Base-by-base conservation (phyloP, 148 eudicot species). In the Rhododendron vialii region DNA sequence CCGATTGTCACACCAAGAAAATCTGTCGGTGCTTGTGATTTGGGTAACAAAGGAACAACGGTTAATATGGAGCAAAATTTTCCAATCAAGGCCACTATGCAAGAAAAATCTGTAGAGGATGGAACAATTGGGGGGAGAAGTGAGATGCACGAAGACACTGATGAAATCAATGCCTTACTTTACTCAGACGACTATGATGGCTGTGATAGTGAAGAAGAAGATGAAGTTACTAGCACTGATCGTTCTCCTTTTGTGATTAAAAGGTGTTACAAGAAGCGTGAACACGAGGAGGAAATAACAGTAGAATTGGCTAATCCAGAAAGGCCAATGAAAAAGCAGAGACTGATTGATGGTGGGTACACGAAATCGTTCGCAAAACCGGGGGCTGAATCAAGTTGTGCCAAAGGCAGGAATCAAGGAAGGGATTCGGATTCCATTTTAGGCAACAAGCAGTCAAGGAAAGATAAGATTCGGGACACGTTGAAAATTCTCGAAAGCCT, bases 91-190 rank as follows among this genome's bases (percentile, higher is more conserved):
- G 86, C 90, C 9, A 51, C 33, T 26, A 36, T 87, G 45, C 69
- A 78, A 84, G 96, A 92, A 82, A 90, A 88, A 50, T 90, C 87
- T 18, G 89, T 88, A 76, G 95, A 92, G 83, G 88, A 89, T 82
- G 86, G 89, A 45, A 78, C 89, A 59, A 61, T 41, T 45, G 90
- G 83, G 11, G 98, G 88, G 83, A 92, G 83, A 82, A 86, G 91
- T 86, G 91, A 91, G 77, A 89, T 86, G 89, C 95, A 84, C 73
- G 96, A 94, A 87, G 94, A 95, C 88, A 92, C 93, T 0, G 95
- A 95, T n/a, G 96, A 95, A 88, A 89, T 95, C 57, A 87, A 95
- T 88, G 98, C 95, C 57, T 88, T 95, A 85, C 93, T 95, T 75
- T 93, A 90, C 90, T 94, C 96, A 3, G 90, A 90, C 83, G 91